Conservation (phyloP, 345 rosid species). For the Pistacia vera region DNA sequence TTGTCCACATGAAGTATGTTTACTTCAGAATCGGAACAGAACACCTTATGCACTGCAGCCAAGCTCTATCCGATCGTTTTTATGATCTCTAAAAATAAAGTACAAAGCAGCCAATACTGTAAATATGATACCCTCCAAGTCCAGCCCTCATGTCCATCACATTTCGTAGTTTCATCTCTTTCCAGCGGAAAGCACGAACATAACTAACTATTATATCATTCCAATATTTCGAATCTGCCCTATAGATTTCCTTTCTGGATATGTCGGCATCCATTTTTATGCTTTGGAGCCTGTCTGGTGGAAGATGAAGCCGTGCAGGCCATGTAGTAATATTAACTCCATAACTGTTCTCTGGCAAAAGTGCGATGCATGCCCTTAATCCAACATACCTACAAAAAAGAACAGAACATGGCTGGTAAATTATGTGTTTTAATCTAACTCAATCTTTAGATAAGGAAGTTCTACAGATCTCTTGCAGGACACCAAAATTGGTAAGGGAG, state of each 20-base stretch:
- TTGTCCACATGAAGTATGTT: neutral
- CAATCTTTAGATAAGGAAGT: neutral
- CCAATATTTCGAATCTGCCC: conserved; percentile 70
- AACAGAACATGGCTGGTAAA: neutral
- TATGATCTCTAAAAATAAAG: neutral
- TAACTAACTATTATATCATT: conserved; percentile 51
- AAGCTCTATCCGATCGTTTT: neutral
- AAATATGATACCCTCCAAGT: conserved; percentile 58
- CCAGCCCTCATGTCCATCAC: conserved; percentile 77
- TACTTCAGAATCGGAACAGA: neutral
- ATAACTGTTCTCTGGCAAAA: conserved; percentile 53
- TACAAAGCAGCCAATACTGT: neutral
- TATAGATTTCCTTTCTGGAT: conserved; percentile 61
- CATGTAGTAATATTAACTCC: conserved; percentile 60
- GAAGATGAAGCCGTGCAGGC: conserved; percentile 63
- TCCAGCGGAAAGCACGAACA: conserved; percentile 56
- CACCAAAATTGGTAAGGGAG: neutral
- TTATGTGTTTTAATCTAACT: too few relatives aligned
- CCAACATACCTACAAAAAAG: conserved; percentile 49
- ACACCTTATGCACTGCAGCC: neutral
- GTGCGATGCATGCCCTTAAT: conserved; percentile 53
- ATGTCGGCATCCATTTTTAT: conserved; percentile 58
- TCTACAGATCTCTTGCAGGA: neutral
- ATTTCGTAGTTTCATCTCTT: conserved; percentile 48
- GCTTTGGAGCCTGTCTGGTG: conserved; percentile 65